Conservation (phyloP, 2,329 filamentous ascomycete species). For the Aspergillus pseudoviridinutans region DNA sequence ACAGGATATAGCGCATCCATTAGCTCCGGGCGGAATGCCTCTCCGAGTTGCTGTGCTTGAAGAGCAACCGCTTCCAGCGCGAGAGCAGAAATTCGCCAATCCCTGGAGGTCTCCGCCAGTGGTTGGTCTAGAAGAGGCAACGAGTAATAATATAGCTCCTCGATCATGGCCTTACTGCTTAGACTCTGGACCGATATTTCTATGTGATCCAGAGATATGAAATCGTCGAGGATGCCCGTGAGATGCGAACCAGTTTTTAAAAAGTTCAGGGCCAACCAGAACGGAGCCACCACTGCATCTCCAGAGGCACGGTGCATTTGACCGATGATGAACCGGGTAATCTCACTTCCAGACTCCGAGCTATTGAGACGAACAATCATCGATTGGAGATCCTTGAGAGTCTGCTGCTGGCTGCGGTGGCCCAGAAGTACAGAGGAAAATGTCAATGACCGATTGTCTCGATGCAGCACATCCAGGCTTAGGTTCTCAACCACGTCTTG, state of each 20-base stretch:
- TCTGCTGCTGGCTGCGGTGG: slow-evolving; percentile 63
- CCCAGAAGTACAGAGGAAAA: slow-evolving; percentile 62
- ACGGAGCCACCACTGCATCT: slow-evolving; percentile 62
- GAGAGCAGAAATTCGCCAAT: slow-evolving; percentile 74
- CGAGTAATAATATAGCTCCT: slow-evolving; percentile 44
- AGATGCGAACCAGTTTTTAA: slow-evolving; percentile 55
- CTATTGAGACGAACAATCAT: slow-evolving; percentile 54
- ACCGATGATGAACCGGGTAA: slow-evolving; percentile 64
- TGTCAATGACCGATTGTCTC: slow-evolving; percentile 18
- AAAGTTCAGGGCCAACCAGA: slow-evolving; percentile 76
- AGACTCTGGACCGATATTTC: slow-evolving; percentile 24
- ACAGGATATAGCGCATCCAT: slow-evolving; percentile 89
- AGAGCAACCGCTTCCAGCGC: slow-evolving; percentile 77
- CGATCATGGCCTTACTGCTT: slow-evolving; percentile 35
- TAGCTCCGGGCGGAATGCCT: slow-evolving; percentile 74
- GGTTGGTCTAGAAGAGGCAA: slow-evolving; percentile 38
- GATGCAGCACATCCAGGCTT: slow-evolving; percentile 25
- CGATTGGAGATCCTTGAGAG: slow-evolving; percentile 58
- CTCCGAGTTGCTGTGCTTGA: slow-evolving; percentile 63
- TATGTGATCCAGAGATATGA: slow-evolving; percentile 55
- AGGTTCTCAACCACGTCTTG: slow-evolving; percentile 16
- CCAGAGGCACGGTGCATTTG: slow-evolving; percentile 57
- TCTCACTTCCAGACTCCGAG: slow-evolving; percentile 41
- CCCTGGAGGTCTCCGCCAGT: slow-evolving; percentile 38
- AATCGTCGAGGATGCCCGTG: slow-evolving; percentile 58